Conservation (phyloP, 148 eudicot species). For the Amaranthus palmeri region DNA sequence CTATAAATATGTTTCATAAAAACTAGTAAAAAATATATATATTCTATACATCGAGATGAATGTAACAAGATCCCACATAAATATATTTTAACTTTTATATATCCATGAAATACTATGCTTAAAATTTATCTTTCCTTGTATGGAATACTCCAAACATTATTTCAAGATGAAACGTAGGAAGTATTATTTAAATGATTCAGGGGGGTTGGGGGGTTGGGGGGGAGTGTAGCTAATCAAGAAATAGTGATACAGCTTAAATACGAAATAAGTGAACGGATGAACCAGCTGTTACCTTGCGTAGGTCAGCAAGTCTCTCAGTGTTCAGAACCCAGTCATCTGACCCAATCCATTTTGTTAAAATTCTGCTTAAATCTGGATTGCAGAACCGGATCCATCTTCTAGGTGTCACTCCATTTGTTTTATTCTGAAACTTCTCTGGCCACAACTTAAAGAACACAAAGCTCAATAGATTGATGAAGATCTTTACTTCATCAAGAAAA, state of each 20-base stretch:
- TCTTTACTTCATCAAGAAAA: not conserved
- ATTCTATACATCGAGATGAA: no score
- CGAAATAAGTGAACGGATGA: not conserved
- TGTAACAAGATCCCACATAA: no score
- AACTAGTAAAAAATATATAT: no score
- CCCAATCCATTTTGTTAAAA: constrained; percentile 81
- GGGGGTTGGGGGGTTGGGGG: no score
- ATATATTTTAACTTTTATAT: no score
- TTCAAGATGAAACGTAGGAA: no score
- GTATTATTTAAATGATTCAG: no score
- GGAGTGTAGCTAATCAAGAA: no score
- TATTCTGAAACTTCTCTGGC: constrained; percentile 95
- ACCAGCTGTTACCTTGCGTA: constrained; percentile 46
- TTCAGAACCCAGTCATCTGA: constrained; percentile 79
- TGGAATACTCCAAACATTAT: no score
- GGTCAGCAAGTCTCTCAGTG: constrained; percentile 68
- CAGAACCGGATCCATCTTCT: constrained; percentile 92
- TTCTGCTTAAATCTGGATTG: constrained; percentile 70
- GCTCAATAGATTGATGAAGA: not conserved
- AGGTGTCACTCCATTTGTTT: constrained; percentile 95
- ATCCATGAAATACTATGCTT: no score
- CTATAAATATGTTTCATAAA: no score
- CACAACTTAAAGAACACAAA: constrained; percentile 49
- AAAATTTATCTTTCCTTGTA: no score
- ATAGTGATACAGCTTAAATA: not conserved